phyloP scores from a whole-genome alignment of 75 land plant genomes.

The Selaginella tamariscina region DNA sequence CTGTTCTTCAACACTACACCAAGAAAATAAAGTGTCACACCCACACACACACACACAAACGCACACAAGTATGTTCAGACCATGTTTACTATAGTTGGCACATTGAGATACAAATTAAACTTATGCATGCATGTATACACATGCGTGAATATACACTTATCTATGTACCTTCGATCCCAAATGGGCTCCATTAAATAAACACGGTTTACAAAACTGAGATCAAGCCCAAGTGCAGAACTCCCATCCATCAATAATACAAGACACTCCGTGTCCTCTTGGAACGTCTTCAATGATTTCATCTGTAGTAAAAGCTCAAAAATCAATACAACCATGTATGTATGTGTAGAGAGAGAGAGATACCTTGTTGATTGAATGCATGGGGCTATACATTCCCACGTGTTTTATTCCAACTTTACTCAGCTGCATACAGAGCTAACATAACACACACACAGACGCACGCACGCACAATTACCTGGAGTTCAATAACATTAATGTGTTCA shows the following conservation, averaged over 20 bases:
- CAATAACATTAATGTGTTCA: conserved; percentile 92
- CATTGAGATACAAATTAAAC: too few species aligned
- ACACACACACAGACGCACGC: neutral
- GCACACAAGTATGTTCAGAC: too few species aligned
- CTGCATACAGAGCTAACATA: conserved; percentile 27
- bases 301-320: conserved; percentile 22
- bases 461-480: conserved; percentile 52
- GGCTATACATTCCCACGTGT: conserved; percentile 88
- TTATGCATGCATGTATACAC: too few species aligned
- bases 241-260: conserved; percentile 93
- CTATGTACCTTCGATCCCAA: conserved; percentile 98
- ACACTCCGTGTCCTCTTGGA: conserved; percentile 61
- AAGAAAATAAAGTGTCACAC: neutral
- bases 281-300: conserved; percentile 65
- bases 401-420: conserved; percentile 63
- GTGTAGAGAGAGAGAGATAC: conserved; percentile 26
- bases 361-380: conserved; percentile 79
- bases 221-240: conserved; percentile 87
- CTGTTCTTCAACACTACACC: conserved; percentile 87
- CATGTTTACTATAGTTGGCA: too few species aligned
- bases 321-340: too few species aligned
- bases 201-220: conserved; percentile 84
- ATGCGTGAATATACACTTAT: too few species aligned
- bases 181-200: conserved; percentile 98
- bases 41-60: too few species aligned